A percentile compares a stretch with the other conserved stretches of the same genome.
These are phyloP conservation scores for Dendrothele bispora DNA, from an alignment of 768 basidiomycete species.

Conservation along the genomic window DNA sequence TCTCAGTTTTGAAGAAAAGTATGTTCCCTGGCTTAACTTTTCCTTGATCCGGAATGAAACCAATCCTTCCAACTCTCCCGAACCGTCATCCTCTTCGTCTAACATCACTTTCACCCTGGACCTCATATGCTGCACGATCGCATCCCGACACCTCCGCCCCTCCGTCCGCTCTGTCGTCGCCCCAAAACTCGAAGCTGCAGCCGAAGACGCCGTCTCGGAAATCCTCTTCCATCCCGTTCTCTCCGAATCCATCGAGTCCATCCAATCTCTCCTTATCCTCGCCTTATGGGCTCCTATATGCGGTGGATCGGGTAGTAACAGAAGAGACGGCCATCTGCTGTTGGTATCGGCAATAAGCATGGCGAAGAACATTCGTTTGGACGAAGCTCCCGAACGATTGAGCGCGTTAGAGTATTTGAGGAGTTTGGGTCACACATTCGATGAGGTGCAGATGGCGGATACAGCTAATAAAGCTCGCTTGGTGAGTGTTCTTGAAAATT, in stretches of 20 bases:
- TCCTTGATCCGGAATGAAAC: slow-evolving; percentile 26
- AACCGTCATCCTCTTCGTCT: too few species aligned
- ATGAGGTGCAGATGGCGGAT: slow-evolving; percentile 20
- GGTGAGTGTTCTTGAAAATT: slow-evolving; percentile 24
- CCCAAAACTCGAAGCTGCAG: slow-evolving; percentile 35
- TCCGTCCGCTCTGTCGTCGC: slow-evolving; percentile 29
- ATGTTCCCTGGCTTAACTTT: slow-evolving; percentile 43
- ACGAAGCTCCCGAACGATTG: slow-evolving; percentile 33
- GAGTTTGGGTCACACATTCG: slow-evolving; percentile 19
- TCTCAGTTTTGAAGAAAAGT: slow-evolving; percentile 37
- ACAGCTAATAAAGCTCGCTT: slow-evolving; percentile 37
- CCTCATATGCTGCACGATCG: slow-evolving; percentile 41
- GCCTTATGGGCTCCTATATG: slow-evolving; percentile 40
- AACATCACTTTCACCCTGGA: too few species aligned
- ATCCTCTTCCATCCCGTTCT: slow-evolving; percentile 37
- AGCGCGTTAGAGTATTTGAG: slow-evolving; percentile 22
- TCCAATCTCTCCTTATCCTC: slow-evolving; percentile 37
- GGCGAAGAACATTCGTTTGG: slow-evolving; percentile 40
- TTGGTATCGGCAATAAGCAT: slow-evolving; percentile 33
- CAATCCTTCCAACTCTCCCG: too few species aligned
- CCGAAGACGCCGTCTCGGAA: slow-evolving; percentile 35
- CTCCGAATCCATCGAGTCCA: slow-evolving; percentile 32
- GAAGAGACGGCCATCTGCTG: neutral
- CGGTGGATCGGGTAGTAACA: slow-evolving; percentile 11
- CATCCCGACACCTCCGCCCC: slow-evolving; percentile 36